phyloP scores from a whole-genome alignment of 306 rosid species.

The Myrica gale region DNA sequence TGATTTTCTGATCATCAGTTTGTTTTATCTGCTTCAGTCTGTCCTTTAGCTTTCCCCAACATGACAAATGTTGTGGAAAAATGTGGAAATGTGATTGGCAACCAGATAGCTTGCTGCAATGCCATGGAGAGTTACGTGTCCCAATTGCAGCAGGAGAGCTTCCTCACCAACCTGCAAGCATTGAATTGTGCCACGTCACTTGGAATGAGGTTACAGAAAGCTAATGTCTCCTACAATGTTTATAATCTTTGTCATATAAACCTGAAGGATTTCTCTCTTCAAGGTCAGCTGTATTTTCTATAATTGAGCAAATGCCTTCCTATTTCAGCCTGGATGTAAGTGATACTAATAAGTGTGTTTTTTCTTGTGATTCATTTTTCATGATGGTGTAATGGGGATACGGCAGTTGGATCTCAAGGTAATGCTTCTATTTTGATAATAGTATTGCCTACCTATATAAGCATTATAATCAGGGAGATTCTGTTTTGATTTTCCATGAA shows the following conservation, averaged over 20 bases:
- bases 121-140: constrained; percentile 52
- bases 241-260: constrained; percentile 58
- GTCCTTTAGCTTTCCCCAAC: constrained; percentile 59
- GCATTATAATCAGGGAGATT: neutral
- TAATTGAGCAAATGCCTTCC: constrained; percentile 1
- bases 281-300: constrained; percentile 48
- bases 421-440: constrained; percentile 2
- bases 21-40: constrained; percentile 42
- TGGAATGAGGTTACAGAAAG: constrained; percentile 56
- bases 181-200: constrained; percentile 65
- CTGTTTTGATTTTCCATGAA: neutral
- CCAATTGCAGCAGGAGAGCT: constrained; percentile 59
- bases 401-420: constrained; percentile 62
- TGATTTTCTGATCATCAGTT: constrained; percentile 32
- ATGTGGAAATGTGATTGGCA: constrained; percentile 43
- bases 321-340: constrained; percentile 10
- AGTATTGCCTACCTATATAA: neutral
- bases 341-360: constrained; percentile 25
- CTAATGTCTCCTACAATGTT: constrained; percentile 44
- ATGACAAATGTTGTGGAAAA: constrained; percentile 43
- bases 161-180: constrained; percentile 73
- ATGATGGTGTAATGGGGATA: constrained; percentile 28
- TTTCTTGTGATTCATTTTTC: constrained; percentile 20
- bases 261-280: constrained; percentile 72
- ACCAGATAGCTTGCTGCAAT: constrained; percentile 53